These are phyloP conservation scores for Kitagawia praeruptora DNA, from an alignment of 129 eudicot genomes.

Conservation along the genomic window DNA sequence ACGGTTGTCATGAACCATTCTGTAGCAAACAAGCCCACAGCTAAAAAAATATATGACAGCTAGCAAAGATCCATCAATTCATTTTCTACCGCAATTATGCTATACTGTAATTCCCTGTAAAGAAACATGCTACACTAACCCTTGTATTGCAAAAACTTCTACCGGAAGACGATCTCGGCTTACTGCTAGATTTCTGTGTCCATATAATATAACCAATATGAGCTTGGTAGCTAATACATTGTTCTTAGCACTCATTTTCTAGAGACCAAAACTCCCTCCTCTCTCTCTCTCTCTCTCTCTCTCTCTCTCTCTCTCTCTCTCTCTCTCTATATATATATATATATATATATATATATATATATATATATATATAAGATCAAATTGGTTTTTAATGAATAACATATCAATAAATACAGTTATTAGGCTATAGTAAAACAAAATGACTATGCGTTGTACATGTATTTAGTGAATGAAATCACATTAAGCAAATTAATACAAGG, in stretches of 20 bases:
- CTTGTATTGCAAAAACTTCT: neutral
- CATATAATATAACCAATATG: neutral
- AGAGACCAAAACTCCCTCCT: neutral
- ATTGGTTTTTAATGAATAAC: neutral
- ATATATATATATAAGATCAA: neutral
- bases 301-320: too few relatives aligned
- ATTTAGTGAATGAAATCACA: neutral
- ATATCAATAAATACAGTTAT: neutral
- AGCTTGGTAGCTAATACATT: neutral
- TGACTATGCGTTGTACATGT: neutral
- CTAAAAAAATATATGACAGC: neutral
- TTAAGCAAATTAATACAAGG: conserved; percentile 24
- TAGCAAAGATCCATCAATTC: neutral
- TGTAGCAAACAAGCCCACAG: neutral
- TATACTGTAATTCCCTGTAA: neutral
- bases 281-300: too few relatives aligned
- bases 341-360: too few relatives aligned
- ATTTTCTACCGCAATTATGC: neutral
- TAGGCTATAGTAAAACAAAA: neutral
- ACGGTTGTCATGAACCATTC: neutral
- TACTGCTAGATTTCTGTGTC: neutral
- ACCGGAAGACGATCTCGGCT: neutral
- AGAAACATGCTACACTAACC: neutral
- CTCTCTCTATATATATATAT: too few relatives aligned
- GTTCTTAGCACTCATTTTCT: neutral